phyloP scores from a whole-genome alignment of 2,329 filamentous ascomycete species.

The Pseudogymnoascus sp. region DNA sequence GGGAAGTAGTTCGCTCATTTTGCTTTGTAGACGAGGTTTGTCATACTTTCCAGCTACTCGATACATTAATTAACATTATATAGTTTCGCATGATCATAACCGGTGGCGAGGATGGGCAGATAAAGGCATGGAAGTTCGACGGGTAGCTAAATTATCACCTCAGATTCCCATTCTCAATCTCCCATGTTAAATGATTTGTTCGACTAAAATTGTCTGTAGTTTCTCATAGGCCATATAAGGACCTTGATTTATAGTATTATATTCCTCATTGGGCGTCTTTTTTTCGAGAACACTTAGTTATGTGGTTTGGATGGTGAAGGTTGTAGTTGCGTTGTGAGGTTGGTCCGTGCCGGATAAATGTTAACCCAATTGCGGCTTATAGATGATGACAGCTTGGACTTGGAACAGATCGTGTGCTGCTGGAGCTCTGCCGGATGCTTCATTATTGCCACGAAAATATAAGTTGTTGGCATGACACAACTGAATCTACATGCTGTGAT shows the following conservation, averaged over 20 bases:
- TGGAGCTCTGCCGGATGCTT: background rate
- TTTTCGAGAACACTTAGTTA: background rate
- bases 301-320: background rate
- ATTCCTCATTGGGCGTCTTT: background rate
- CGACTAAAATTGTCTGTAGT: background rate
- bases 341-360: background rate
- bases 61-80: slow-evolving; percentile 20
- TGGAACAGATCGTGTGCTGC: slow-evolving; percentile 1
- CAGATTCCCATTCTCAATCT: background rate
- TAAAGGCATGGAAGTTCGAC: slow-evolving; percentile 29
- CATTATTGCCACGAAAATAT: background rate
- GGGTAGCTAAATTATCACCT: background rate
- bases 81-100: slow-evolving; percentile 25
- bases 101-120: slow-evolving; percentile 32
- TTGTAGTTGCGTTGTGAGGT: background rate
- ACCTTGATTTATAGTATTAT: background rate
- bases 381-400: slow-evolving; percentile 10
- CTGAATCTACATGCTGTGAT: background rate
- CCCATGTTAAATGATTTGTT: background rate
- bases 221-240: background rate
- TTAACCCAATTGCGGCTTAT: slow-evolving; percentile 5
- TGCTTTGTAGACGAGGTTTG: slow-evolving; percentile 51
- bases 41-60: slow-evolving; percentile 14
- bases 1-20: slow-evolving; percentile 55
- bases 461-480: slow-evolving; percentile 5